Evolutionary conservation across 2,329 filamentous ascomycete species (phyloP), one percentile per base, ranked within the genome.

Genomic region (Trichoderma brevicompactum): DNA sequence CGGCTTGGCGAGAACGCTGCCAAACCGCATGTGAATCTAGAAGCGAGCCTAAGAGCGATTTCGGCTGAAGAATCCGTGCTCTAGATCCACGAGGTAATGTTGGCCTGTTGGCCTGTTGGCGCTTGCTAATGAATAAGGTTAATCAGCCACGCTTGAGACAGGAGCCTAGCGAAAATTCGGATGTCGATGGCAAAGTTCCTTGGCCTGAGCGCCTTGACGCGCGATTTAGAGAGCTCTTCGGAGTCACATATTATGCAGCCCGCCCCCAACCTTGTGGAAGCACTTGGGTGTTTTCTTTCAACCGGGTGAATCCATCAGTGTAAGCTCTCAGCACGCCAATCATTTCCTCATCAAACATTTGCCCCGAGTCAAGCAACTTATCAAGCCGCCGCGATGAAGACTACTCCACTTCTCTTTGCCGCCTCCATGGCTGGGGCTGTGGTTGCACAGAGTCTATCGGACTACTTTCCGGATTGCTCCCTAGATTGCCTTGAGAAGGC

Each of bases 391-490:
- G 36, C 9, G 6, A 66, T 64, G 65, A 66, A 66, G 65, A 43
- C 34, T 15, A 32, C 44, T 23, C 36, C 69, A 41, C 28, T 70
- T 60, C 50, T 72, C 38, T 32, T 70, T 44, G 53, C 72, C 10
- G 67, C 68, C 50, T 68, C 70, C 43, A 46, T 70, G 15, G 61
- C 69, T 17, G 68, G 67, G 52, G 65, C 70, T 28, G 72, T 69
- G 38, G 66, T 55, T 13, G 69, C 71, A 23, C 66, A 70, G 10
- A 64, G 67, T 28, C 63, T 56, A 19, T 43, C 64, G 36, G 70
- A 72, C 56, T 70, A 66, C 50, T 70, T 75, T 61, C 74, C 75
- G 40, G 60, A 70, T 48, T 77, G 74, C 65, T 70, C 74, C 13
- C 43, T 74, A n/a, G 48, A 71, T 19, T 77, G 74, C 61, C 70